A percentile compares a stretch with the other conserved stretches of the same genome.
These are phyloP conservation scores for Jaminaea rosea DNA, from an alignment of 1,284 basidiomycete species.

Conservation along the genomic window DNA sequence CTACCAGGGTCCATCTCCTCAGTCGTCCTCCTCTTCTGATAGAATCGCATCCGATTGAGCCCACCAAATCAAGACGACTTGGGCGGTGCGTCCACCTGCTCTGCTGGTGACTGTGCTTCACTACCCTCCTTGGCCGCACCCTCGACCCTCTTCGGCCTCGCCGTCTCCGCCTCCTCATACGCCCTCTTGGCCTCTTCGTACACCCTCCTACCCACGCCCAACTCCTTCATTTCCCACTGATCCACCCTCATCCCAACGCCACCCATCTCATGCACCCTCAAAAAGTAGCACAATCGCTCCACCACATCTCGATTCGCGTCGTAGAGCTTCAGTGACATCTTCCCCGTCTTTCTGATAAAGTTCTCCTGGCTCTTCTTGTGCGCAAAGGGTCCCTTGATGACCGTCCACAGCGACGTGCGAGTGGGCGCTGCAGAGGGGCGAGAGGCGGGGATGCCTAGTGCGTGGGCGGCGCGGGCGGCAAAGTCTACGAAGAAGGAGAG, in stretches of 20 bases:
- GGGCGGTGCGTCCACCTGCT: background rate
- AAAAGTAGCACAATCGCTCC: conserved; percentile 70
- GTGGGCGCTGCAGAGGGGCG: conserved; percentile 64
- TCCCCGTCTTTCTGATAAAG: conserved; percentile 76
- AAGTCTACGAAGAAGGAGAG: conserved; percentile 79
- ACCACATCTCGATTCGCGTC: conserved; percentile 74
- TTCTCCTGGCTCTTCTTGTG: conserved; percentile 96
- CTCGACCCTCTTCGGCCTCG: background rate
- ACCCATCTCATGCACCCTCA: conserved; percentile 66
- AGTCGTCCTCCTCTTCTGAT: background rate
- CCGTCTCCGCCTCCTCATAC: background rate
- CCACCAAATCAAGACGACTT: background rate
- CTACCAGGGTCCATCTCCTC: no score
- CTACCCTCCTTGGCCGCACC: background rate
- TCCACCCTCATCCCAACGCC: conserved; percentile 80
- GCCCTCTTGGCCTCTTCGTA: background rate
- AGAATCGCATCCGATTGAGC: background rate
- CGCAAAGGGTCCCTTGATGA: conserved; percentile 74
- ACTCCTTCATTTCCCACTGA: no score
- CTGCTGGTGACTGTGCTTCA: background rate
- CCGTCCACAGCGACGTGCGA: conserved; percentile 73
- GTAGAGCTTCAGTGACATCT: conserved; percentile 78
- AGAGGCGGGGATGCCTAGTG: conserved; percentile 73
- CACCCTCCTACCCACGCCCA: no score
- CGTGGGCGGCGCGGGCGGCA: conserved; percentile 69